phyloP scores from a whole-genome alignment of 116 monocot species.

The Phalaenopsis hybrid region DNA sequence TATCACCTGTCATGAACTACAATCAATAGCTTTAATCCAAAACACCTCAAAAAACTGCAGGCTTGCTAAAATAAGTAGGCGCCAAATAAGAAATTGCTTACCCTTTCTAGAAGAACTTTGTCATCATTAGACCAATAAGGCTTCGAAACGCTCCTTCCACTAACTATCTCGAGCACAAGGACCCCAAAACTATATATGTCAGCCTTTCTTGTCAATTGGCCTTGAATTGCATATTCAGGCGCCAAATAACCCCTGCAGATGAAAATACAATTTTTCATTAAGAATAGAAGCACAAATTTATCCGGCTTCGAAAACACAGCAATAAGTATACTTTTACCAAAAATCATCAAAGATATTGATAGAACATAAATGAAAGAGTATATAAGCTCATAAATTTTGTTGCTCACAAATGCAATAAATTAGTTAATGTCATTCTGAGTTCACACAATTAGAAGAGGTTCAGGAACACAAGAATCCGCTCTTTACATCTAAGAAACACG shows the following conservation, averaged over 20 bases:
- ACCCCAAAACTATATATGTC: constrained; percentile 57
- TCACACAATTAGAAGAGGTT: neutral
- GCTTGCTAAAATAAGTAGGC: neutral
- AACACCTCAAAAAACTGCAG: too few species aligned
- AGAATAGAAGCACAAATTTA: neutral
- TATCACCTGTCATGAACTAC: too few species aligned
- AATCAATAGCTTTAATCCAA: too few species aligned
- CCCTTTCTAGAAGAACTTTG: constrained; percentile 41
- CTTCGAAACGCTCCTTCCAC: constrained; percentile 35
- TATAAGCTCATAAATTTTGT: constrained; percentile 3
- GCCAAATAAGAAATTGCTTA: constrained; percentile 12
- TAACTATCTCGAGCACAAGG: constrained; percentile 44
- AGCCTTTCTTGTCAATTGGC: constrained; percentile 48
- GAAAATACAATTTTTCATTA: neutral
- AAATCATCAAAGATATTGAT: neutral
- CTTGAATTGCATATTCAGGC: constrained; percentile 53
- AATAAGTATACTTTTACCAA: neutral
- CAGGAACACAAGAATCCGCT: neutral
- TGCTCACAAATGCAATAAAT: neutral
- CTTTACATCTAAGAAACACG: neutral
- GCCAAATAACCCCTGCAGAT: constrained; percentile 48
- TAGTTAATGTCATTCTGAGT: neutral
- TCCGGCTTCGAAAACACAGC: neutral
- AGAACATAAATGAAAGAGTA: neutral
- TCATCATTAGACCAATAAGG: constrained; percentile 2